Base-by-base conservation (phyloP, 1,284 basidiomycete species). In the Vanrija pseudolonga region DNA sequence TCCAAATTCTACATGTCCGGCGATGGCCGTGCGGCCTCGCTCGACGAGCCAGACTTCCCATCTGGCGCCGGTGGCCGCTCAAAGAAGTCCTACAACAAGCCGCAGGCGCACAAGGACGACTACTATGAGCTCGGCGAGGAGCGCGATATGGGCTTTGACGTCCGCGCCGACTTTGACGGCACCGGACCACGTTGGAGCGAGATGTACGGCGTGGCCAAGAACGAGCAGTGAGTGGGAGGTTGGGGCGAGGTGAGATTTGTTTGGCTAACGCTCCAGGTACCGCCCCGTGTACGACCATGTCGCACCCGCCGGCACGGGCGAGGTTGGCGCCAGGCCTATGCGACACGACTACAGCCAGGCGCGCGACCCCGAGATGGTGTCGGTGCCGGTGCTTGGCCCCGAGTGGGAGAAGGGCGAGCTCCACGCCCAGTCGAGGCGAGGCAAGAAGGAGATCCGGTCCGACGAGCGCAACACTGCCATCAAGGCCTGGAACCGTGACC, bases 141-240 rank as follows among this genome's bases (percentile, higher is more conserved):
- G 69, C 71, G 36, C 14, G 84, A 84, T 42, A 82, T 78, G 26
- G 79, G 80, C 7, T 92, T 88, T 82, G 88, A 94, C 68, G 85
- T 94, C 37, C 89, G 86, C 68, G 89, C 90, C 9, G 90, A 94
- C 77, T 94, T 94, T 74, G 92, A 94, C 78, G 93, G 92, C 63
- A 72, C 82, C 5, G 90, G 90, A 0, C 90, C 89, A 19, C 80
- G 81, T 60, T 93, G 92, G 72, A 72, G 70, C 47, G 71, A 74
- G 44, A 54, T 61, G 58, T 87, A 87, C 65, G 71, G 69, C 73
- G 78, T 43, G 80, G 83, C 20, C 83, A 57, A 56, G 53, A 56
- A 66, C 9, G 65, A 63, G 47, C 86, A 54, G 58, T 51, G 57
- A 55, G 66, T 63, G 40, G 47, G 46, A 69, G 26, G 38, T n/a